Base-by-base conservation (phyloP, 768 basidiomycete genomes). In the Podaxis sp. region DNA sequence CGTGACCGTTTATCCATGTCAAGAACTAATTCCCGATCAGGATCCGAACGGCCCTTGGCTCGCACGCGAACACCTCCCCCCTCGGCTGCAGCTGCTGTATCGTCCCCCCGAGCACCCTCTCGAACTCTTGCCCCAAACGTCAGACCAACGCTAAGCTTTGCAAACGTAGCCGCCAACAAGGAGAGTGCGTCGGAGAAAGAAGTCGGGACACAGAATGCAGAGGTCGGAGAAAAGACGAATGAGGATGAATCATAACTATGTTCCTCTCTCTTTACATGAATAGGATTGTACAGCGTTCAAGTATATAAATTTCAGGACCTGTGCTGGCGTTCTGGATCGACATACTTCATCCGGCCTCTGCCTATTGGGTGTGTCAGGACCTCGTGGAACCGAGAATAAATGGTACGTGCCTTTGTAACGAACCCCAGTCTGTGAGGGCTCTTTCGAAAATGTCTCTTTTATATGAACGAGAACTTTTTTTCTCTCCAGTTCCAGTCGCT, bases 101-200 rank as follows among this genome's bases (percentile, higher is more conserved):
- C 77, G 1, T 55, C 60, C 65, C 71, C 8, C 68, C 76, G 29
- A 75, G 71, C 53, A 68, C 75, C 3, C 54, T 70, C 38, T 71
- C 70, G 40, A 65, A 73, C 73, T 47, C 66, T 77, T 43, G 66
- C 76, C 17, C 80, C 86, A 2, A 86, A 75, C 53, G 85, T 93
- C 13, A 81, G 91, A 58, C 88, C 92, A 0, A 80, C 83, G 4
- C 79, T 94, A 66, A 94, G 92, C 70, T 96, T 96, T 67, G 93
- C 93, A 0, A 88, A 80, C 59, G 93, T 88, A 41, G 90, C 90
- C 1, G 80, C 83, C 15, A 81, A 78, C 70, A 82, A 79, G 67
- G 80, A 79, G 25, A 68, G 66, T 8, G 67, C 64, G 19, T 66
- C 63, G 19, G 66, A 61, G 46, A 69, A 58, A 27, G 64, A 61